Conservation (phyloP, 805 yeast species). For the Wickerhamiella cacticola region DNA sequence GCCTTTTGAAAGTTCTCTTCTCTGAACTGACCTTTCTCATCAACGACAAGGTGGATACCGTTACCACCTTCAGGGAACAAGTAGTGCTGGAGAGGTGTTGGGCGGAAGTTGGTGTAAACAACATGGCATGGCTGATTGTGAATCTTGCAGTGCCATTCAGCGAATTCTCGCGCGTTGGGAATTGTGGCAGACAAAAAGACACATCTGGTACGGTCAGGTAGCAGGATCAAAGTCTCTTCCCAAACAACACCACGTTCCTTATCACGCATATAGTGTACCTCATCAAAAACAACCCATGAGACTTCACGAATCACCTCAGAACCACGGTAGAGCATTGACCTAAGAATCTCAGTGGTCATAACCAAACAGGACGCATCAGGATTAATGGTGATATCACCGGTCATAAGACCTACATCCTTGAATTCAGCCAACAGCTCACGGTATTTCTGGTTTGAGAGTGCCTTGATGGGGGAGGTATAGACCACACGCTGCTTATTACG, state of each 20-base stretch:
- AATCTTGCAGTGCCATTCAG: constrained; percentile 94
- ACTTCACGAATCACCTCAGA: constrained; percentile 98
- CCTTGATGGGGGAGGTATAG: constrained; percentile 91
- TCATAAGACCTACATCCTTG: constrained; percentile 96
- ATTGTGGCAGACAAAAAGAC: constrained; percentile 92
- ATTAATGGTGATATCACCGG: constrained; percentile 97
- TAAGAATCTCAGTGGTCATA: constrained; percentile 96
- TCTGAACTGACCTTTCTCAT: constrained; percentile 88
- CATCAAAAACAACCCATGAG: constrained; percentile 97
- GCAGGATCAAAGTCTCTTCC: constrained; percentile 94
- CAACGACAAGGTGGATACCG: constrained; percentile 95
- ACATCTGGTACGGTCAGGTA: constrained; percentile 92
- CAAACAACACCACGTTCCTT: constrained; percentile 97
- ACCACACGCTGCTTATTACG: constrained; percentile 86
- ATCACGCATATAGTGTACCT: constrained; percentile 97
- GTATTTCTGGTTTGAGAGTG: constrained; percentile 85
- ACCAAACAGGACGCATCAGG: constrained; percentile 97
- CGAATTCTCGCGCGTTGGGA: constrained; percentile 96
- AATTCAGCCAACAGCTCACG: constrained; percentile 86
- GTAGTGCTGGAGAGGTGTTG: constrained; percentile 96
- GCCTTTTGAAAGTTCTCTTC: constrained; percentile 98
- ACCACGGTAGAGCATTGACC: constrained; percentile 95
- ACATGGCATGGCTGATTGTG: constrained; percentile 97
- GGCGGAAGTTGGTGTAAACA: constrained; percentile 96
- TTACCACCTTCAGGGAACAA: constrained; percentile 97